Base-by-base conservation (phyloP, 371 early-diverging fungal genomes). In the Mucor mucedo region DNA sequence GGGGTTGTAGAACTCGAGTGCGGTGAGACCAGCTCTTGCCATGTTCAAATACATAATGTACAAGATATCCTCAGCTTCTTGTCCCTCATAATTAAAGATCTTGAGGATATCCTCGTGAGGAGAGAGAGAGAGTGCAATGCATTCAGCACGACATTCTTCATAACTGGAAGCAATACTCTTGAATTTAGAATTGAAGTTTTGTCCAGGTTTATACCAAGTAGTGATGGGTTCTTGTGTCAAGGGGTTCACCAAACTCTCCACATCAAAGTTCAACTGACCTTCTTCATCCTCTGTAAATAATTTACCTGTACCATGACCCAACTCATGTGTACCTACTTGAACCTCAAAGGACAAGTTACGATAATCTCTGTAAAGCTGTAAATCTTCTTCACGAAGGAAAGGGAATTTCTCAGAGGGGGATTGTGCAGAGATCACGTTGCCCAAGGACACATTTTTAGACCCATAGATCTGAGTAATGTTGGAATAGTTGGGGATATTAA, bases 121-220 rank as follows among this genome's bases (percentile, higher is more conserved):
- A 44, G 73, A 68, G 7, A 87, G 71, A 30, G 70, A 78, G 73
- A 87, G 63, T 47, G 83, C 89, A 55, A 86, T 85, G 39, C 78
- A 71, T 63, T 89, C 89, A 42, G 89, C 89, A 52, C 89, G 83
- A 58, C 89, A 89, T 60, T 89, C 89, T 64, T 84, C 81, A 48
- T 83, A 84, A 30, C 75, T 74, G 1, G 75, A 54, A 5, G 81
- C 72, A 62, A 81, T 72, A 55, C 66, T 76, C 48, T 77, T 76
- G 66, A 88, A 87, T 7, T 79, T 62, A 0, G 84, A 83, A n/a
- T 76, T 79, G 61, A 83, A 88, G 5, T 84, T 84, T 58, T 88
- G 80, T 2, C 86, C 86, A 6, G 82, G 78, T 50, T 83, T 85
- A 73, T 88, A 88, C 85, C 85, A 88, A 1, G 82, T 68, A 2